Conservation (phyloP, 164 flowering plant genomes). For the Macadamia tetraphylla region DNA sequence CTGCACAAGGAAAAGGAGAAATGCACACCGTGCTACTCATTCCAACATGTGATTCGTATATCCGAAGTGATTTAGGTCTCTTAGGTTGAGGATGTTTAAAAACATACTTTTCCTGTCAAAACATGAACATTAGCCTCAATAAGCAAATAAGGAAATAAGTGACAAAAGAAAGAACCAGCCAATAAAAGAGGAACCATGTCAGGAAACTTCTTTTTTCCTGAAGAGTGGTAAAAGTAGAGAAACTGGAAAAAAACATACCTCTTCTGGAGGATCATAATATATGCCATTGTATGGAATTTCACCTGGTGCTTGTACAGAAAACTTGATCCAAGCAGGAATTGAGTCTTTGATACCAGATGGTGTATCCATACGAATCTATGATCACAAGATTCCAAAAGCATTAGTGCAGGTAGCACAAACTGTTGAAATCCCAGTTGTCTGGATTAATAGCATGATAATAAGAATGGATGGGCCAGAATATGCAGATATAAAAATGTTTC, state of each 20-base stretch:
- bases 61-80: slow-evolving; percentile 82
- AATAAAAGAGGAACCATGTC: not conserved
- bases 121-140: slow-evolving; percentile 4
- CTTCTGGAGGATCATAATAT: slow-evolving; percentile 95
- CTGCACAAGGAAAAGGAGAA: slow-evolving; percentile 1
- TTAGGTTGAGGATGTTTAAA: slow-evolving; percentile 87
- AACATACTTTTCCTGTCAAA: slow-evolving; percentile 68
- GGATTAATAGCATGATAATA: not conserved
- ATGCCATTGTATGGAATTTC: slow-evolving; percentile 95
- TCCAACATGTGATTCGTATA: slow-evolving; percentile 96
- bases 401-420: not conserved
- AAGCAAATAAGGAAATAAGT: not conserved
- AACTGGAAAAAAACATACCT: slow-evolving; percentile 39
- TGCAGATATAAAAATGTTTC: no score
- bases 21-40: slow-evolving; percentile 89
- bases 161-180: slow-evolving; percentile 1
- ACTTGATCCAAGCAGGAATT: slow-evolving; percentile 98
- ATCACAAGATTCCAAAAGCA: slow-evolving; percentile 6
- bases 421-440: not conserved
- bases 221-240: not conserved
- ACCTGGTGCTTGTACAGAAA: slow-evolving; percentile 93
- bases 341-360: slow-evolving; percentile 94
- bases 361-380: slow-evolving; percentile 93
- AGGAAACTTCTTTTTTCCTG: not conserved
- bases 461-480: no score